Evolutionary conservation across 1,284 basidiomycete species (phyloP).

Genomic region (Leccinum pachyderme): DNA sequence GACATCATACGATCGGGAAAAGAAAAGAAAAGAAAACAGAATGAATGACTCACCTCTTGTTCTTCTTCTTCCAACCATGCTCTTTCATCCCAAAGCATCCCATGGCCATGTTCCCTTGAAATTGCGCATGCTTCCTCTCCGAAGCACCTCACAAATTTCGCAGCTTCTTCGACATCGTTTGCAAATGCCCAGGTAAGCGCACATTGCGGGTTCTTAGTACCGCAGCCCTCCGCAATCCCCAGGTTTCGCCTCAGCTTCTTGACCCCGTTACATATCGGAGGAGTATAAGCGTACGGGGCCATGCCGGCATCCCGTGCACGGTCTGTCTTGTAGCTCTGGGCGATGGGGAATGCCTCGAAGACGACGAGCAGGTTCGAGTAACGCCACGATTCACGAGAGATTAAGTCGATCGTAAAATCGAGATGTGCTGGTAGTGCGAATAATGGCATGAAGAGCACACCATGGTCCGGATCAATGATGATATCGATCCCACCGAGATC

Average conservation of each 20-base stretch:
- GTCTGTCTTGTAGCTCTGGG: conserved; percentile 32
- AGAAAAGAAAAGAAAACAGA: neutral
- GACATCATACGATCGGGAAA: conserved; percentile 3
- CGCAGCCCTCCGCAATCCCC: conserved; percentile 55
- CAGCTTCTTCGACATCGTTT: conserved; percentile 53
- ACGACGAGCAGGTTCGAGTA: conserved; percentile 55
- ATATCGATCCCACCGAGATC: conserved; percentile 53
- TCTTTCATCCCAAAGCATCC: conserved; percentile 54
- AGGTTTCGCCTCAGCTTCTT: conserved; percentile 62
- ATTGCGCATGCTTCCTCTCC: conserved; percentile 52
- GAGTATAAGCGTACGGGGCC: conserved; percentile 48
- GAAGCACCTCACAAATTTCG: conserved; percentile 49
- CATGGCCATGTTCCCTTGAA: conserved; percentile 39
- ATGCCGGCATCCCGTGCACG: conserved; percentile 15
- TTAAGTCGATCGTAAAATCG: conserved; percentile 38
- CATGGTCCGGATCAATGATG: conserved; percentile 56
- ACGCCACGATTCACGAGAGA: conserved; percentile 50
- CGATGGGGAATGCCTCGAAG: conserved; percentile 61
- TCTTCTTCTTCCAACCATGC: conserved; percentile 55
- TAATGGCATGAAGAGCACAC: conserved; percentile 55
- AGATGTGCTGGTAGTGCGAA: conserved; percentile 53
- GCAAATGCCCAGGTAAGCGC: conserved; percentile 58
- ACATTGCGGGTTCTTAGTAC: conserved; percentile 42
- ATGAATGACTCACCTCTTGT: conserved; percentile 43
- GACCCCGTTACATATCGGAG: conserved; percentile 62